These are phyloP conservation scores for Pisolithus tinctorius DNA, from an alignment of 768 basidiomycete genomes.

Conservation along the genomic window DNA sequence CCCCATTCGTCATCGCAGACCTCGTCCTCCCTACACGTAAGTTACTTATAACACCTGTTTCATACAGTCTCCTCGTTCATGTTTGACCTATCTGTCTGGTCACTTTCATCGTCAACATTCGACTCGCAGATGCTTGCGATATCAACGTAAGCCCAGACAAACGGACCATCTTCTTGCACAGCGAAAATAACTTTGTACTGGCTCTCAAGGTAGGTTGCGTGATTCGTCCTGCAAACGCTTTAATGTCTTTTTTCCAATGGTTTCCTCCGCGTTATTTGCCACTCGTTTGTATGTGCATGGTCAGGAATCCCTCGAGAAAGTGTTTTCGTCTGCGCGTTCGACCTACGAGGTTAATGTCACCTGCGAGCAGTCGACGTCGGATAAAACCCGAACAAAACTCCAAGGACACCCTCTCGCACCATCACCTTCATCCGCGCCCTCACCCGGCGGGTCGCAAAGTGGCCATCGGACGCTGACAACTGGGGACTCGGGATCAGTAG, in stretches of 20 bases:
- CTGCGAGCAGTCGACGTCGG: conserved; percentile 11
- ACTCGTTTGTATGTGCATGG: not conserved
- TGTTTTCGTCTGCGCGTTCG: conserved; percentile 65
- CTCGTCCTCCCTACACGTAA: conserved; percentile 74
- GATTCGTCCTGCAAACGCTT: too few species aligned
- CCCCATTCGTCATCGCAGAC: conserved; percentile 79
- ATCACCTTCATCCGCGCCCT: not conserved
- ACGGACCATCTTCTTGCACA: conserved; percentile 87
- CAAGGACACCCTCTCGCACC: not conserved
- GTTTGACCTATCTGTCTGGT: not conserved
- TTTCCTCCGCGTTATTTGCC: too few species aligned
- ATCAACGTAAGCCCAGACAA: conserved; percentile 97
- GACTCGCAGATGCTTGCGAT: conserved; percentile 62
- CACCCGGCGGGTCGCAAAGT: not conserved
- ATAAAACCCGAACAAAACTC: conserved; percentile 7
- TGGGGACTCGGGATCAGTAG: not conserved
- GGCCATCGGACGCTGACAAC: not conserved
- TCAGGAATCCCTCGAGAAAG: conserved; percentile 59
- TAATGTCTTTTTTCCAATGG: not conserved
- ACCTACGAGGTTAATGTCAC: conserved; percentile 61
- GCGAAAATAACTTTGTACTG: conserved; percentile 71
- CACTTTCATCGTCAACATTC: not conserved
- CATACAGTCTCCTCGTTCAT: not conserved
- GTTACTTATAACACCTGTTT: conserved; percentile 12
- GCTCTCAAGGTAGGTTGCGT: conserved; percentile 59